Conservation (phyloP, 2,329 filamentous ascomycete species). For the Aspergillus proliferans region DNA sequence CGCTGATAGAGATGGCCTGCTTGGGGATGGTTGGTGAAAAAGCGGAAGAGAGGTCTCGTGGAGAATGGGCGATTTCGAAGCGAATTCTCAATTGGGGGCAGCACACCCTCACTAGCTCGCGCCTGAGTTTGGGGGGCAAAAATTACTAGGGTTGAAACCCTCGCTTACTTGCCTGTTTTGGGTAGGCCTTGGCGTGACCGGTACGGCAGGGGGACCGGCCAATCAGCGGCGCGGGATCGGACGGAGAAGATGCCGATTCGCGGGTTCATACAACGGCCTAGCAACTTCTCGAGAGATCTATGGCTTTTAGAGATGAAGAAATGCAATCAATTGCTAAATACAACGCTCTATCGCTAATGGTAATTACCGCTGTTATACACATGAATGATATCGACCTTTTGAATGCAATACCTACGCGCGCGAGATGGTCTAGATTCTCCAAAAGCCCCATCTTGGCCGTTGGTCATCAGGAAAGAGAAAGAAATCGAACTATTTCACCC, state of each 20-base stretch:
- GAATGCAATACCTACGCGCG: neutral
- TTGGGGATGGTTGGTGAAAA: constrained; percentile 19
- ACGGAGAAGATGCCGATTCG: neutral
- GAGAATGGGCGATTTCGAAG: constrained; percentile 16
- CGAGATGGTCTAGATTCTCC: no score
- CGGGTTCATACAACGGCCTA: neutral
- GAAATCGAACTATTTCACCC: neutral
- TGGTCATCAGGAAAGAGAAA: neutral
- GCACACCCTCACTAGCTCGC: constrained; percentile 11
- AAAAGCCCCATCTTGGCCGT: no score
- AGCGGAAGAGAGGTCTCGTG: constrained; percentile 29
- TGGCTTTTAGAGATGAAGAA: neutral
- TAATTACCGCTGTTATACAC: neutral
- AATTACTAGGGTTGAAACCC: constrained; percentile 29
- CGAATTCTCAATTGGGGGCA: constrained; percentile 26
- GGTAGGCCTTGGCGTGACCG: constrained; percentile 8
- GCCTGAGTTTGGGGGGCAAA: constrained; percentile 20
- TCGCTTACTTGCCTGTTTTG: constrained; percentile 31
- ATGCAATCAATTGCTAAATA: neutral
- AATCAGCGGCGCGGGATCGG: constrained; percentile 1
- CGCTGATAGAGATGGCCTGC: constrained; percentile 39
- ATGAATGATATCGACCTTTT: neutral
- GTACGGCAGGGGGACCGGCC: neutral
- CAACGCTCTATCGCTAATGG: neutral
- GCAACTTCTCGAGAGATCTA: neutral